These are phyloP conservation scores for Fusarium algeriense DNA, from an alignment of 2,329 filamentous ascomycete genomes.

Conservation along the genomic window DNA sequence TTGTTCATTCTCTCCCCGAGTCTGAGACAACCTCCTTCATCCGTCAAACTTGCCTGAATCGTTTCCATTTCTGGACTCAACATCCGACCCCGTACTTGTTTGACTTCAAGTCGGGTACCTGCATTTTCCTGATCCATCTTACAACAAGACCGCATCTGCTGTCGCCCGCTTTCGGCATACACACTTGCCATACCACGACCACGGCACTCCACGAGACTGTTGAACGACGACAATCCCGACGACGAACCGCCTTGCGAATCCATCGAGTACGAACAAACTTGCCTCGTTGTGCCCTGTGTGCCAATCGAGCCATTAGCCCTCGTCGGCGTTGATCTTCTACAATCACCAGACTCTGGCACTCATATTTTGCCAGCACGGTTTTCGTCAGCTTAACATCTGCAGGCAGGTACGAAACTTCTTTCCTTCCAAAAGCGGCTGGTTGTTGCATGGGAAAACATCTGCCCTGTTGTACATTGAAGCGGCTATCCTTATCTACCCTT, in stretches of 20 bases:
- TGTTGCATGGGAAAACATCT: not conserved
- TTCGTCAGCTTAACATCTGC: conserved; percentile 9
- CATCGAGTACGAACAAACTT: conserved; percentile 28
- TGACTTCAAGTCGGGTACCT: conserved; percentile 22
- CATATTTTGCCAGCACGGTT: not conserved
- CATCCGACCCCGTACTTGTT: conserved; percentile 30
- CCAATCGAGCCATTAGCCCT: conserved; percentile 6
- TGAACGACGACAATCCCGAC: conserved; percentile 24
- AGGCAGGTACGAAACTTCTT: conserved; percentile 40
- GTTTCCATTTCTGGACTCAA: conserved; percentile 36
- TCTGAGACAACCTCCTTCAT: conserved; percentile 46
- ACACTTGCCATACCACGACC: conserved; percentile 41
- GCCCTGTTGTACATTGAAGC: not conserved
- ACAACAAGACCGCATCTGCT: conserved; percentile 42
- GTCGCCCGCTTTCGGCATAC: conserved; percentile 38
- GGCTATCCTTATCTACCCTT: not conserved
- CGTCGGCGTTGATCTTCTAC: conserved; percentile 7
- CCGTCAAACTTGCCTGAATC: conserved; percentile 35
- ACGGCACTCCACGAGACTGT: conserved; percentile 32
- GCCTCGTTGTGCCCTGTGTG: conserved; percentile 17
- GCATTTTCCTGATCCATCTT: conserved; percentile 28
- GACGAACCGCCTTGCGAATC: conserved; percentile 9
- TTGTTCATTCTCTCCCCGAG: conserved; percentile 40
- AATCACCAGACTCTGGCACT: conserved; percentile 15
- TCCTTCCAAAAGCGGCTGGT: not conserved